Conservation (phyloP, 139 green algal species). For the Desmodesmus armatus region DNA sequence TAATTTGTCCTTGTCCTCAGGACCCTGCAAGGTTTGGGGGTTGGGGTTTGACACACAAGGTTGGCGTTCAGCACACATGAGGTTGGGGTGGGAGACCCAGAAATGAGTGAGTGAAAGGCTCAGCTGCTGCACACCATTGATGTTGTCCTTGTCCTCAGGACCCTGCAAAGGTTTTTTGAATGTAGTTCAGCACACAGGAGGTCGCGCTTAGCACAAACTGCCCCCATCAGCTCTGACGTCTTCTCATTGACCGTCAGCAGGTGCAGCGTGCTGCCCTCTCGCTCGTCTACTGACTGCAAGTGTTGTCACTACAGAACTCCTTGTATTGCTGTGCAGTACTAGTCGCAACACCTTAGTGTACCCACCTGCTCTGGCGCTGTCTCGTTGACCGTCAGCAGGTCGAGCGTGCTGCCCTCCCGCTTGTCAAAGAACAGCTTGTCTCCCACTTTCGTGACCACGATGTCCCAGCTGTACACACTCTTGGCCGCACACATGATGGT, state of each 20-base stretch:
- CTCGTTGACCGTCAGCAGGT: slow-evolving; percentile 91
- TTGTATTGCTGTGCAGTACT: too few relatives aligned
- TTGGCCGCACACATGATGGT: slow-evolving; percentile 95
- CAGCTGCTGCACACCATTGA: slow-evolving; percentile 94
- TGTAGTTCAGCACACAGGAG: too few relatives aligned
- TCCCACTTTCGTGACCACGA: slow-evolving; percentile 76
- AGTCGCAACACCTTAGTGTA: background rate
- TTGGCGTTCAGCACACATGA: too few relatives aligned
- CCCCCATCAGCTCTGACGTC: slow-evolving; percentile 59
- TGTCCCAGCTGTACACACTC: slow-evolving; percentile 95
- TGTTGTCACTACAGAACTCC: too few relatives aligned
- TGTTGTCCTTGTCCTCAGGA: slow-evolving; percentile 90
- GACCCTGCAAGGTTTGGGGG: too few relatives aligned
- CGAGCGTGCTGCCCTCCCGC: slow-evolving; percentile 80
- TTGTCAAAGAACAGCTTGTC: slow-evolving; percentile 93
- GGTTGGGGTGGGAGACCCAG: too few relatives aligned
- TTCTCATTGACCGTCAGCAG: slow-evolving; percentile 90
- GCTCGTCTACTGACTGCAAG: too few relatives aligned
- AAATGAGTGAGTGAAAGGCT: too few relatives aligned
- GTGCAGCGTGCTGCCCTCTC: slow-evolving; percentile 82
- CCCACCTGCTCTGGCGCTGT: slow-evolving; percentile 67
- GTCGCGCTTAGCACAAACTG: too few relatives aligned
- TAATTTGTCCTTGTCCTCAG: background rate
- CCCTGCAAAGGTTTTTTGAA: too few relatives aligned
- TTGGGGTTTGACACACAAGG: too few relatives aligned